Conservation (phyloP, 345 rosid species). For the Gynandropsis gynandra region DNA sequence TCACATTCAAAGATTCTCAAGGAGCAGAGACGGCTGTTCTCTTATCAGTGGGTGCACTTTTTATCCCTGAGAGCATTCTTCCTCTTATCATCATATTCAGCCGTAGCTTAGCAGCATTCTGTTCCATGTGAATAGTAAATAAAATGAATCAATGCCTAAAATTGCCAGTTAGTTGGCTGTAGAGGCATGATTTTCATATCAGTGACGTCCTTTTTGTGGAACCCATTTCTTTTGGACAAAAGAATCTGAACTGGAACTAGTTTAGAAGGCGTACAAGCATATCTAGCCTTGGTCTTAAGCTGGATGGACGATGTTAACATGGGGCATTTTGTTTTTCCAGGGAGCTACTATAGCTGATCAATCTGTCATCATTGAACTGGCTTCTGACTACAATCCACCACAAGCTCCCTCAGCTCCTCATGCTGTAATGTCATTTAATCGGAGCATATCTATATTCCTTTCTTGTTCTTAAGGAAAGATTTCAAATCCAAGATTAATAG, state of each 20-base stretch:
- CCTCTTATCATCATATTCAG: slow-evolving; percentile 4
- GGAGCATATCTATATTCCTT: neutral
- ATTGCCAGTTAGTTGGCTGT: too few species aligned
- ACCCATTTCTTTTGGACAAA: neutral
- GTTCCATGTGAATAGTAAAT: too few species aligned
- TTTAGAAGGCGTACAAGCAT: neutral
- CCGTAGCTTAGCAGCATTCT: slow-evolving; percentile 7
- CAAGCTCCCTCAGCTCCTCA: slow-evolving; percentile 28
- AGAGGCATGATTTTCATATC: slow-evolving; percentile 14
- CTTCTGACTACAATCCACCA: slow-evolving; percentile 62
- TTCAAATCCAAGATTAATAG: slow-evolving; percentile 3
- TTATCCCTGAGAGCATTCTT: neutral
- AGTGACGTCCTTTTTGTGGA: slow-evolving; percentile 10
- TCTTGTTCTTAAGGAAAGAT: neutral
- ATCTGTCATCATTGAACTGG: slow-evolving; percentile 57
- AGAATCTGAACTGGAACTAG: too few species aligned
- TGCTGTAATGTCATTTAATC: slow-evolving; percentile 37
- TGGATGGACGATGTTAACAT: slow-evolving; percentile 15
- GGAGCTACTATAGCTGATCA: slow-evolving; percentile 87
- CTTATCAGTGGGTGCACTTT: slow-evolving; percentile 49
- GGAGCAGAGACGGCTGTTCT: slow-evolving; percentile 88
- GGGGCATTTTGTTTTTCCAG: slow-evolving; percentile 21
- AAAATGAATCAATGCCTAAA: too few species aligned
- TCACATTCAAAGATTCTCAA: slow-evolving; percentile 72
- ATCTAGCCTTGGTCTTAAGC: neutral